phyloP scores from a whole-genome alignment of 371 early-diverging fungal species.

The Apophysomyces ossiformis region DNA sequence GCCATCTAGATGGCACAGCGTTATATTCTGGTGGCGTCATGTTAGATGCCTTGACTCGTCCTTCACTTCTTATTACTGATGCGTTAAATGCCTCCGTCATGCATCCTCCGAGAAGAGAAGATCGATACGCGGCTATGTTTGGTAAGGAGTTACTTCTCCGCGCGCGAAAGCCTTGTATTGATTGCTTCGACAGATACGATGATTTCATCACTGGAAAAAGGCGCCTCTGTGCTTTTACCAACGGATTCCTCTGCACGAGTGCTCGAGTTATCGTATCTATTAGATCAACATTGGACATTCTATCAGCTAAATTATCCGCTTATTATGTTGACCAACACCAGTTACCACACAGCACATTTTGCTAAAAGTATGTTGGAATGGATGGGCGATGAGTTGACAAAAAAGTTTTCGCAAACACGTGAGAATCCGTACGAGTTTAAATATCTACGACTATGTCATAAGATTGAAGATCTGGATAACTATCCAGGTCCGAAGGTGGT shows the following conservation, averaged over 20 bases:
- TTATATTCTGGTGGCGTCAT: constrained; percentile 76
- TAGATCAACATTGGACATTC: constrained; percentile 88
- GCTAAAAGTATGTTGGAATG: constrained; percentile 95
- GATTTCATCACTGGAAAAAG: constrained; percentile 58
- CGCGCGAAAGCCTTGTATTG: background rate
- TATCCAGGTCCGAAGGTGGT: constrained; percentile 81
- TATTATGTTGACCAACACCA: constrained; percentile 78
- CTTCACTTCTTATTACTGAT: constrained; percentile 92
- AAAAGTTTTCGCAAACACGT: constrained; percentile 71
- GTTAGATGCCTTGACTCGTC: constrained; percentile 74
- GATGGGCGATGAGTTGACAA: constrained; percentile 88
- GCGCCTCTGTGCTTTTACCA: constrained; percentile 90
- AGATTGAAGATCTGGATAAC: constrained; percentile 73
- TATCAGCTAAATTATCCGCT: constrained; percentile 71
- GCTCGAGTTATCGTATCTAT: constrained; percentile 88
- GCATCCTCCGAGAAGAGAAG: constrained; percentile 69
- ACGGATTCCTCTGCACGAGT: constrained; percentile 89
- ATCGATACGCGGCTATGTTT: constrained; percentile 76
- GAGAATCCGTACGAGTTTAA: constrained; percentile 92
- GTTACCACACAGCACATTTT: constrained; percentile 76
- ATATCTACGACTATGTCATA: constrained; percentile 70
- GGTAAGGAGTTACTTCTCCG: constrained; percentile 42
- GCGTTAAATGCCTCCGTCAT: constrained; percentile 75
- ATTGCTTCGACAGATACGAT: constrained; percentile 56
- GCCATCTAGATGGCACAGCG: constrained; percentile 86